Percentiles rank a stretch among this genome's conserved stretches.
Evolutionary conservation across 2,329 filamentous ascomycete species (phyloP).

Genomic region (Xylariaceae sp.): DNA sequence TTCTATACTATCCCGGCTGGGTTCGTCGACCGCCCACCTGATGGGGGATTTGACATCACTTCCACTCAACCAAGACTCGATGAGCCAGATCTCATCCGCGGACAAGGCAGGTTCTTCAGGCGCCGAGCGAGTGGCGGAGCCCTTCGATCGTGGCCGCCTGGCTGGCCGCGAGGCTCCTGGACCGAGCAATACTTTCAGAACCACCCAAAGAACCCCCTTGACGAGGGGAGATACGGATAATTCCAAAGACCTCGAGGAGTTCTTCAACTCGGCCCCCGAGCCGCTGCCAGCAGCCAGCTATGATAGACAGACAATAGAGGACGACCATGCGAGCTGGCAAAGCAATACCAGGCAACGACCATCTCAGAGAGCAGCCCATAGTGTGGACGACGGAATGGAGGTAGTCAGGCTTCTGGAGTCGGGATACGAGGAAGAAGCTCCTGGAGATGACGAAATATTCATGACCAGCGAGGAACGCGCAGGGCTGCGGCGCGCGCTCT

Average conservation of each 20-base stretch:
- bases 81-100: conserved; percentile 8
- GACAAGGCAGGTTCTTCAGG: conserved; percentile 16
- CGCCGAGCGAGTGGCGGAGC: not conserved
- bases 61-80: conserved; percentile 3
- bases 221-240: no score
- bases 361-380: conserved; percentile 1
- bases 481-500: conserved; percentile 19
- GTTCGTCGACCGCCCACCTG: conserved; percentile 14
- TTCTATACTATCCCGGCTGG: conserved; percentile 12
- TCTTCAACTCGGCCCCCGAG: no score
- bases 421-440: conserved; percentile 13
- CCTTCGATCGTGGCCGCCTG: no score
- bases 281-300: no score
- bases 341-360: conserved; percentile 6
- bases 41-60: conserved; percentile 8
- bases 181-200: no score
- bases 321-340: no score
- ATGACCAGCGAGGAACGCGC: conserved; percentile 13
- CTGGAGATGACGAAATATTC: conserved; percentile 9
- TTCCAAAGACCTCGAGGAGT: no score
- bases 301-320: no score
- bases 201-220: no score
- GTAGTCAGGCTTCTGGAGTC: conserved; percentile 20
- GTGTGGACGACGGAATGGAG: conserved; percentile 18
- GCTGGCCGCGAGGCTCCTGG: no score